Percentiles rank a stretch among this genome's conserved stretches.
phyloP scores from a whole-genome alignment of 257 asterid species.

The Plantago ovata region DNA sequence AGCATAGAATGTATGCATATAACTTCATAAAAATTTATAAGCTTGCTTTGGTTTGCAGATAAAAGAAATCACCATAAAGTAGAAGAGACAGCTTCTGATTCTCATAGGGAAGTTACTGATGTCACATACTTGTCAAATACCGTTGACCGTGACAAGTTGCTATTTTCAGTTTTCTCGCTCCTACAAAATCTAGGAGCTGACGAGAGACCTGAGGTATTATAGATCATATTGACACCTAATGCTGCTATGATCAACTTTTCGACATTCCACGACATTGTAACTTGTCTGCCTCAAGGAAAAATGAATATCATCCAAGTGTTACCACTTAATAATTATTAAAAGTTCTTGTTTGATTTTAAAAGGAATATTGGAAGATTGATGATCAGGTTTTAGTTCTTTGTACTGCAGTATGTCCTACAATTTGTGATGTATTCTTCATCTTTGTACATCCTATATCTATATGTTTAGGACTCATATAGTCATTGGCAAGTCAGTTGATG shows the following conservation, averaged over 20 bases:
- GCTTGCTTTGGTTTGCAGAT: conserved; percentile 47
- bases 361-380: too few species aligned
- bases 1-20: conserved; percentile 8
- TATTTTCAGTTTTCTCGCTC: conserved; percentile 75
- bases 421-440: too few species aligned
- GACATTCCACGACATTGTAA: not conserved
- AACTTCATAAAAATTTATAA: conserved; percentile 12
- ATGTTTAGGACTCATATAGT: too few species aligned
- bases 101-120: conserved; percentile 36
- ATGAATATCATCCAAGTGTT: too few species aligned
- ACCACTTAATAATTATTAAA: too few species aligned
- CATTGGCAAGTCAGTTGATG: too few species aligned
- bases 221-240: conserved; percentile 21
- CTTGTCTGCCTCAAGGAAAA: too few species aligned
- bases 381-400: too few species aligned
- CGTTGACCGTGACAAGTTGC: conserved; percentile 65
- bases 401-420: too few species aligned
- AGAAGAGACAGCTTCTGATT: conserved; percentile 31
- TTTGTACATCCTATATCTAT: too few species aligned
- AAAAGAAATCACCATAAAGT: conserved; percentile 32
- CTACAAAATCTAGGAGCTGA: conserved; percentile 90
- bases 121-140: conserved; percentile 34
- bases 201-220: conserved; percentile 93
- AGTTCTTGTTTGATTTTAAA: too few species aligned
- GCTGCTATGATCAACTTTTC: not conserved